Evolutionary conservation across 768 basidiomycete genomes (phyloP).

Genomic region (Botryobasidium botryosum): DNA sequence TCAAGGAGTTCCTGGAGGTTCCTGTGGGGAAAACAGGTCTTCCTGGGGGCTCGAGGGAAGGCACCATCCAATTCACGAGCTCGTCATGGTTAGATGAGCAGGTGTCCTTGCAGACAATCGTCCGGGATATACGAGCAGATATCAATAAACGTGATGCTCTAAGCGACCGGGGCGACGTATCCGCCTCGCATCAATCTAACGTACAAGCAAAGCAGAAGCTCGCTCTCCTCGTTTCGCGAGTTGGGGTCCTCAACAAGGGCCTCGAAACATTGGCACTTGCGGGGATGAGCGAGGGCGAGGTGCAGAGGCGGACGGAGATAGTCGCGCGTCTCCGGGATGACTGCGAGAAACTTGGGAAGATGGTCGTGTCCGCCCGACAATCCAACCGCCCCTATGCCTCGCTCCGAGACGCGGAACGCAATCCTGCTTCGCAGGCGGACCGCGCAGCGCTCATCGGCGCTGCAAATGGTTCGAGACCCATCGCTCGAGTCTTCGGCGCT

Average conservation of each 20-base stretch:
- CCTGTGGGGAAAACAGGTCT: constrained; percentile 33
- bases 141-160: constrained; percentile 80
- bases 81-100: constrained; percentile 87
- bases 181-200: constrained; percentile 58
- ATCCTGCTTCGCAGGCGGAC: constrained; percentile 36
- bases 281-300: constrained; percentile 83
- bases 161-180: constrained; percentile 53
- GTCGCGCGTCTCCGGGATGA: constrained; percentile 79
- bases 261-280: constrained; percentile 43
- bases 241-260: constrained; percentile 52
- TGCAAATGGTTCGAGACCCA: constrained; percentile 21
- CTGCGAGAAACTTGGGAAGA: constrained; percentile 70
- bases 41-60: constrained; percentile 7
- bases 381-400: constrained; percentile 8
- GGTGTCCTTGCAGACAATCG: constrained; percentile 49
- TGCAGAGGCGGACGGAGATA: constrained; percentile 78
- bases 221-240: constrained; percentile 55
- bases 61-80: constrained; percentile 40
- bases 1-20: constrained; percentile 76
- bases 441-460: constrained; percentile 41
- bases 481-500: constrained; percentile 66
- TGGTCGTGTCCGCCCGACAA: constrained; percentile 51
- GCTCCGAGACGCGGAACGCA: constrained; percentile 23
- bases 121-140: constrained; percentile 70
- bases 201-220: constrained; percentile 77